Percentiles rank a stretch among this genome's conserved stretches.
Evolutionary conservation across 495 filamentous ascomycete genomes (phyloP).

Genomic region (Aspergillus steynii): DNA sequence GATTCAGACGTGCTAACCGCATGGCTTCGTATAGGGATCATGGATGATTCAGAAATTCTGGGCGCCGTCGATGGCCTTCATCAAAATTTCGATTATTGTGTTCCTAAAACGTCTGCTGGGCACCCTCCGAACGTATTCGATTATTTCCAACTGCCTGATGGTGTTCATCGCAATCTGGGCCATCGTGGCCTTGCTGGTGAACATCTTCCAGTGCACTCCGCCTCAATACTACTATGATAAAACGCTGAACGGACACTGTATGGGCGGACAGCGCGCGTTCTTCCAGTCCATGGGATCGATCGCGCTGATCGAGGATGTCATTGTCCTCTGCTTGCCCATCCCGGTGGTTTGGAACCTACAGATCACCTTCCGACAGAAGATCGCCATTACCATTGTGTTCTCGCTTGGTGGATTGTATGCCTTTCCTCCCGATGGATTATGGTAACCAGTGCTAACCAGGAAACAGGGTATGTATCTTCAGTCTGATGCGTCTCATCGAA

Average conservation of each 20-base stretch:
- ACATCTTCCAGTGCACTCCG: constrained; percentile 31
- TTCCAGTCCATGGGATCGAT: constrained; percentile 24
- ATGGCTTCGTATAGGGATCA: constrained; percentile 11
- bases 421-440: background rate
- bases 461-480: constrained; percentile 27
- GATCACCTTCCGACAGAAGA: constrained; percentile 24
- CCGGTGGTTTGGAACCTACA: constrained; percentile 32
- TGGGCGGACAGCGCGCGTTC: constrained; percentile 18
- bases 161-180: constrained; percentile 21
- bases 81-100: constrained; percentile 37
- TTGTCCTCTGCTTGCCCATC: constrained; percentile 35
- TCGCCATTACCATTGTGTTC: constrained; percentile 28
- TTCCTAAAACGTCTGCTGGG: constrained; percentile 29
- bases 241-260: constrained; percentile 25
- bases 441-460: background rate
- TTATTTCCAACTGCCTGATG: constrained; percentile 12
- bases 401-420: constrained; percentile 23
- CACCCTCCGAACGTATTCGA: constrained; percentile 13
- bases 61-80: constrained; percentile 28
- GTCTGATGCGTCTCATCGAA: constrained; percentile 23
- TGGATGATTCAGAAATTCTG: constrained; percentile 31
- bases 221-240: constrained; percentile 30
- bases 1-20: background rate
- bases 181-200: constrained; percentile 22
- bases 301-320: constrained; percentile 33